Base-by-base conservation (phyloP, 495 filamentous ascomycete species). In the Aspergillus coremiiformis region DNA sequence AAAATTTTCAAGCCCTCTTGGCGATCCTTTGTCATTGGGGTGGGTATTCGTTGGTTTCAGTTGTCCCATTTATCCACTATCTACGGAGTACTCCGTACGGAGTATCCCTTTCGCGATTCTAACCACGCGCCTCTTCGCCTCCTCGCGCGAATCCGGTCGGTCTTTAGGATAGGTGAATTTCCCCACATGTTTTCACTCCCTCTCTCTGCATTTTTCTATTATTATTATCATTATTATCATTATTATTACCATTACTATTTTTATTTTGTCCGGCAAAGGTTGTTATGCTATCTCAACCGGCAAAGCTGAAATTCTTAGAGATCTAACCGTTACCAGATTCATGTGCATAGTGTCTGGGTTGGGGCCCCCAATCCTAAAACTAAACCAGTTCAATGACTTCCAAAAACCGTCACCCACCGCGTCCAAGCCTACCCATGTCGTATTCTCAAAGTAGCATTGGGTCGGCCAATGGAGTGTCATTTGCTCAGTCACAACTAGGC, bases 401-500 rank as follows among this genome's bases (percentile, higher is more conserved):
- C 56, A 72, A 59, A 49, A 61, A 68, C 51, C 70, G 72, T 53
- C 61, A 65, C 53, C 58, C 63, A 58, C 60, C 59, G 55, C 68
- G 64, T 52, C 68, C 64, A 43, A 67, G 65, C 52, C 60, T 68
- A 51, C 61, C 62, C 47, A 77, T 75, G 62, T 73, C 71, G 33
- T 78, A 69, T 58, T 74, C 69, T 2, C 71, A 72, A 55, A 69
- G 66, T 46, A 76, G 65, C 53, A 68, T 62, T 45, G 70, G 68
- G 26, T 71, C 69, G 23, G 52, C 60, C 42, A 71, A 74, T 60
- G 69, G 71, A 46, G 64, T 70, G 51, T 50, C 66, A 32, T 64
- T 60, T 53, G 72, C 74, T 22, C 70, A 72, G 52, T 68, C 70
- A 50, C 67, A 73, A 60, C 63, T 78, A 60, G 73, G 71, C 35